Evolutionary conservation across 2,329 filamentous ascomycete species (phyloP).

Genomic region (Pestalotiopsis sp.): DNA sequence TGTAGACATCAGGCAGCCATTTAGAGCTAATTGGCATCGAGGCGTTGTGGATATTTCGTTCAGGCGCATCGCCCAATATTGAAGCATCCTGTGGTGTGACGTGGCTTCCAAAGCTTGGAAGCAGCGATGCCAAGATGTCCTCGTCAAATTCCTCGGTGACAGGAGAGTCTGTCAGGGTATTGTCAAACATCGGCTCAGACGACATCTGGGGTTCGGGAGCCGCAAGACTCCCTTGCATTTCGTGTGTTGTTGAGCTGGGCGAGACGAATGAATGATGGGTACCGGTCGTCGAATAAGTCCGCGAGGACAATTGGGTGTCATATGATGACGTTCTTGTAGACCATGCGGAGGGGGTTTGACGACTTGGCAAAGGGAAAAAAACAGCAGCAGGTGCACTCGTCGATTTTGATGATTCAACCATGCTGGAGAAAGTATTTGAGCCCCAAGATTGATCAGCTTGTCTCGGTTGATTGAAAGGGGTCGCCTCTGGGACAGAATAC

Average conservation of each 20-base stretch:
- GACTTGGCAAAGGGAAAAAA: too few relatives aligned
- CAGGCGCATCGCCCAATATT: too few relatives aligned
- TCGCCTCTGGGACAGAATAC: not conserved
- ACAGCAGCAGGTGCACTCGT: not conserved
- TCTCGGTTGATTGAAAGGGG: not conserved
- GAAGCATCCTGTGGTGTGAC: too few relatives aligned
- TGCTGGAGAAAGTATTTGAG: not conserved
- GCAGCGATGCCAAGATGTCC: not conserved
- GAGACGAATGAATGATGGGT: not conserved
- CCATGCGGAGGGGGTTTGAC: not conserved
- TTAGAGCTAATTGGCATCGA: too few relatives aligned
- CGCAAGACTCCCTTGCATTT: not conserved
- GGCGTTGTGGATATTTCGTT: too few relatives aligned
- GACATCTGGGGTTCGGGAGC: not conserved
- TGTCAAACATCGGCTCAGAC: not conserved
- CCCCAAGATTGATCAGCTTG: not conserved
- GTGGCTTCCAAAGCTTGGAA: too few relatives aligned
- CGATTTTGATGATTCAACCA: not conserved
- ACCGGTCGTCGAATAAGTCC: not conserved
- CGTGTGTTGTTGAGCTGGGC: not conserved
- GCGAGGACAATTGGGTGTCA: not conserved
- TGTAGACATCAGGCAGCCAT: too few relatives aligned
- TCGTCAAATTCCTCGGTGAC: not conserved
- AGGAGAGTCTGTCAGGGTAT: not conserved
- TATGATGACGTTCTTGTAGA: not conserved